Evolutionary conservation across 2,329 filamentous ascomycete genomes (phyloP), one percentile per base, ranked within the genome.

Genomic region (Neofusicoccum cordaticola): DNA sequence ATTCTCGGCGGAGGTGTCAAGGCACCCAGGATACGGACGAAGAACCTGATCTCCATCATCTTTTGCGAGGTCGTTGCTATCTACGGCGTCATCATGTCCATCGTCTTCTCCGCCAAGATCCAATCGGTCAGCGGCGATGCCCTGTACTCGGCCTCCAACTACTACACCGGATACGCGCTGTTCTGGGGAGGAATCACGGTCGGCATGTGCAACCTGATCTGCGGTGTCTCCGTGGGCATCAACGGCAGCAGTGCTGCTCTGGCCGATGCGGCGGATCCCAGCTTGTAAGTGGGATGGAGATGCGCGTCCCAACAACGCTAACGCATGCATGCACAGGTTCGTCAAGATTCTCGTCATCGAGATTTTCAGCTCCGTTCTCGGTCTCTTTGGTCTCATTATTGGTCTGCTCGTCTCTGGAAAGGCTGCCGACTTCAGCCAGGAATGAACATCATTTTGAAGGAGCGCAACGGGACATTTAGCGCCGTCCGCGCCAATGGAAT

Each of bases 51-150:
- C 78, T 98, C 94, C 73, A 99, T 99, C 80, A 98, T 99, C 82
- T 99, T 99, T 83, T 99, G 95, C 84, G 95, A 99, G 82, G 95
- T 99, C 75, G 95, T 99, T 74, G 95, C 95, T 80, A 99, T 99
- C 79, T 99, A 99, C 85, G 96, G 96, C 73, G 94, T 99, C 80
- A 99, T 99, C 82, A 99, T 99, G 93, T 90, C 93, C 73, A 99
- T 99, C 77, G 91, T 99, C 73, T 98, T 98, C 83, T 96, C 93
- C 50, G 86, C 93, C 67, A 96, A 97, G 80, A 82, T 99, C 71
- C 85, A 86, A 71, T 78, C 84, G 64, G 85, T 95, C 35, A 75
- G 83, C 48, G 84, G 85, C 64, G 86, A 89, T 44, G 84, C 85
- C 17, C 79, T 93, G 35, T 90, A 90, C 80, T 90, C 90, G 12